Base-by-base conservation (phyloP, 208 protist genomes). In the Jaenimonas drosophilae region DNA sequence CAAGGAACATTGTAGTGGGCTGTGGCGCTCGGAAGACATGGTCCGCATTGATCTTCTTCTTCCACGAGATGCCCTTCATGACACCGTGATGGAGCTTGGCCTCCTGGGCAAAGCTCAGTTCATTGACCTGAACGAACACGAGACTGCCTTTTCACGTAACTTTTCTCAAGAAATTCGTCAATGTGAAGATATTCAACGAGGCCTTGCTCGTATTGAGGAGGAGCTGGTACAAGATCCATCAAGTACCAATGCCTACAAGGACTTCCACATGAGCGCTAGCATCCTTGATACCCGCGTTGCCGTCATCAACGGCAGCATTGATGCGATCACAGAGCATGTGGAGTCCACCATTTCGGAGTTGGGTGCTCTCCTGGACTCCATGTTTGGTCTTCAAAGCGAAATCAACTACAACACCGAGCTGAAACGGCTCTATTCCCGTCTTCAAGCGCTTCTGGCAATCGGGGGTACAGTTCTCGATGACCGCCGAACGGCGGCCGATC, bases 1-100 rank as follows among this genome's bases (percentile, higher is more conserved):
- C 19, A 48, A 30, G 42, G 67, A 65, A 32, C n/a, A 42, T 32
- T 50, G 44, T 37, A 68, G 58, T 41, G 67, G 67, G 2, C 53
- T 96, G 5, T 95, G 80, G 60, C 76, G 91, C 38, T 92, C 73
- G 2, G 71, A 97, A 62, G 73, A 95, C 38, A 97, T 97, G 90
- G 31, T 70, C 39, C 73, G 95, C 16, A 58, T 97, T n/a, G 74
- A 96, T 55, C 41, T 97, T 25, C 75, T 91, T 50, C 76, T 97
- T 25, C 86, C 92, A 55, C 66, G 73, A 19, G 95, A 98, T 29
- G 81, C 71, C 0, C 77, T 85, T 16, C 91, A 95, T 28, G 77
- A 95, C 32, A 91, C 80, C 16, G 64, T 98, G 1, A 28, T 88
- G n/a, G 59, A 78, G 42, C 41, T 98, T 3, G 95, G 96, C 14